Percentiles rank a stretch among this genome's conserved stretches.
Evolutionary conservation across 805 yeast genomes (phyloP).

Genomic region (Torulaspora gathmanii): DNA sequence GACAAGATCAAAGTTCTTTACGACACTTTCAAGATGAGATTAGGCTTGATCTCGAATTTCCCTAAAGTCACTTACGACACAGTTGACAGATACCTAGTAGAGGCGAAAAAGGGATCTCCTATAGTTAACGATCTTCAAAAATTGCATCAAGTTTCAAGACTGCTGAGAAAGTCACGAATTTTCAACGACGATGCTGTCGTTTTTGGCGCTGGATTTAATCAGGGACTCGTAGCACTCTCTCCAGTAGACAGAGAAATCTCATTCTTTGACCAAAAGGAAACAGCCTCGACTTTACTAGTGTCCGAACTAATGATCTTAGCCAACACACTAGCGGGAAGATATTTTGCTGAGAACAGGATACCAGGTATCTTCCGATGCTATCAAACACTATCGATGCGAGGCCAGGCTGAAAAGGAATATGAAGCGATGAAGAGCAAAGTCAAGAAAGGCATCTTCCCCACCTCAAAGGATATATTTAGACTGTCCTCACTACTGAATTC

Average conservation of each 20-base stretch:
- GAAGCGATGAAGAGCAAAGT: slow-evolving; percentile 23
- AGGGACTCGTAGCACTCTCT: slow-evolving; percentile 22
- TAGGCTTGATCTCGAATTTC: slow-evolving; percentile 44
- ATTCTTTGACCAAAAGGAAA: slow-evolving; percentile 27
- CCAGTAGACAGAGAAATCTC: slow-evolving; percentile 17
- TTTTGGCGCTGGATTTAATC: slow-evolving; percentile 37
- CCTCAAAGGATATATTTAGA: slow-evolving; percentile 41
- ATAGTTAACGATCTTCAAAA: slow-evolving; percentile 35
- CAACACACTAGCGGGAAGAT: slow-evolving; percentile 54
- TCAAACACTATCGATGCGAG: slow-evolving; percentile 30
- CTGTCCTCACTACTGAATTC: slow-evolving; percentile 46
- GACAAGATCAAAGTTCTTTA: slow-evolving; percentile 21
- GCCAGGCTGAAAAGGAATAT: slow-evolving; percentile 25
- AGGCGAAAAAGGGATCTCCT: slow-evolving; percentile 11
- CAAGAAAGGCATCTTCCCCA: slow-evolving; percentile 23
- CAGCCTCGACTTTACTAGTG: slow-evolving; percentile 60
- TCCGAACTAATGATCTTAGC: slow-evolving; percentile 82
- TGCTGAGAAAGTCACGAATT: slow-evolving; percentile 31
- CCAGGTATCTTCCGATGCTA: slow-evolving; percentile 47
- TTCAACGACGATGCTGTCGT: slow-evolving; percentile 39
- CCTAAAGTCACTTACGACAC: slow-evolving; percentile 55
- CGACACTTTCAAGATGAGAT: slow-evolving; percentile 35
- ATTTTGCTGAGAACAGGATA: slow-evolving; percentile 41
- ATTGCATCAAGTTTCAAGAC: slow-evolving; percentile 30
- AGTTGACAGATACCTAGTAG: slow-evolving; percentile 50